These are phyloP conservation scores for Barnettozyma wickerhamii DNA, from an alignment of 805 yeast genomes.

Conservation along the genomic window DNA sequence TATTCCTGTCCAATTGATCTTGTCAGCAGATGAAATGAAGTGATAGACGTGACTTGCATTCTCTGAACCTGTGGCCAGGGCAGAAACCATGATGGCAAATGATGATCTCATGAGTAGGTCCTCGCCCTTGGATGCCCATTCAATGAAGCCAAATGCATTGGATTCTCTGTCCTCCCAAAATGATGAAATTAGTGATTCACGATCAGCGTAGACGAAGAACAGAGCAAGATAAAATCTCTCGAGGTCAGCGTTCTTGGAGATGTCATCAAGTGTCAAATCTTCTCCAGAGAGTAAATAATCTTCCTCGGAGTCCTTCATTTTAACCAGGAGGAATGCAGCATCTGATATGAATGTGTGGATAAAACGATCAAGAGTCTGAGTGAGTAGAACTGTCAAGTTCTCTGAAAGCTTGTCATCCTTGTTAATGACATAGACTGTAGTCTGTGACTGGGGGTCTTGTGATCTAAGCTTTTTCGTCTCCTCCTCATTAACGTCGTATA, in stretches of 20 bases:
- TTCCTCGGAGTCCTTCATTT: conserved; percentile 69
- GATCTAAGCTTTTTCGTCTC: conserved; percentile 34
- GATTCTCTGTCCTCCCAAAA: conserved; percentile 71
- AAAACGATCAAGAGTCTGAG: conserved; percentile 44
- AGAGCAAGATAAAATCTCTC: conserved; percentile 82
- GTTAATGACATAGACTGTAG: conserved; percentile 19
- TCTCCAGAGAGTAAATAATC: conserved; percentile 60
- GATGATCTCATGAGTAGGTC: conserved; percentile 81
- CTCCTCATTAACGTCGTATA: conserved; percentile 45
- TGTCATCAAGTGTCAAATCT: conserved; percentile 52
- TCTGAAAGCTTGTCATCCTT: conserved; percentile 21
- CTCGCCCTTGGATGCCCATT: conserved; percentile 83
- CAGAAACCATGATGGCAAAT: conserved; percentile 72
- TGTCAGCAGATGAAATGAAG: conserved; percentile 36
- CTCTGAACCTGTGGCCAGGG: conserved; percentile 59
- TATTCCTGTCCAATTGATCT: conserved; percentile 53
- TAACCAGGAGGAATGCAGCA: conserved; percentile 62
- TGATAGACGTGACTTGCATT: conserved; percentile 49
- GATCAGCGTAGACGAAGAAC: conserved; percentile 59
- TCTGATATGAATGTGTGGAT: conserved; percentile 54
- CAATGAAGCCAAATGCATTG: conserved; percentile 71
- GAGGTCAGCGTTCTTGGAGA: conserved; percentile 73
- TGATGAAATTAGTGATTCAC: conserved; percentile 51
- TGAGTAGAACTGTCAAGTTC: conserved; percentile 27
- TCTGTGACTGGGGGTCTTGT: conserved; percentile 16